phyloP scores from a whole-genome alignment of 306 rosid species.

The Dalbergia cultrata region DNA sequence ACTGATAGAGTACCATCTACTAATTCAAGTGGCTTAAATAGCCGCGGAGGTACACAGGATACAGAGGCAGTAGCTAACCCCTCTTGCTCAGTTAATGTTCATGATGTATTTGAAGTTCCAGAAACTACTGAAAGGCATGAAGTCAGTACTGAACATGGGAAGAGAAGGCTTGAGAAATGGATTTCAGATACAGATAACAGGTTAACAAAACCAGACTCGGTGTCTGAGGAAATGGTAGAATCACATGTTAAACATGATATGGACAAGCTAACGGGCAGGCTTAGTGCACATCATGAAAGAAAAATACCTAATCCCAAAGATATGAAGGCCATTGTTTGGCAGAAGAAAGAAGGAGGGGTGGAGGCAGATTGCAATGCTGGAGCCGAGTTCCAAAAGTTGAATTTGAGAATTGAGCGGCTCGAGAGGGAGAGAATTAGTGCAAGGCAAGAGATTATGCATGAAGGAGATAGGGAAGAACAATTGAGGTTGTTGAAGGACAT shows the following conservation, averaged over 20 bases:
- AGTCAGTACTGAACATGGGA: slow-evolving; percentile 47
- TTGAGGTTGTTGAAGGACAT: slow-evolving; percentile 82
- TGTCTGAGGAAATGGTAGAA: slow-evolving; percentile 49
- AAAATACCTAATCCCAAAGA: slow-evolving; percentile 50
- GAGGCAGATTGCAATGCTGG: slow-evolving; percentile 50
- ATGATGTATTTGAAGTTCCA: slow-evolving; percentile 88
- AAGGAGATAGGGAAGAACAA: slow-evolving; percentile 65
- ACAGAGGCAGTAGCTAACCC: slow-evolving; percentile 43
- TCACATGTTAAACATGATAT: slow-evolving; percentile 50
- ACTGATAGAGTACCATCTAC: slow-evolving; percentile 32
- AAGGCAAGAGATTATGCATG: slow-evolving; percentile 65
- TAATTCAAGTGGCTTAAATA: slow-evolving; percentile 41
- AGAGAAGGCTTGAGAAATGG: slow-evolving; percentile 49
- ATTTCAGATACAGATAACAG: slow-evolving; percentile 57
- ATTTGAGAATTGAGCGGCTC: slow-evolving; percentile 66
- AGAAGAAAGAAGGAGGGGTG: slow-evolving; percentile 42
- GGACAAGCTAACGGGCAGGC: slow-evolving; percentile 58
- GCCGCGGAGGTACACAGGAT: slow-evolving; percentile 25
- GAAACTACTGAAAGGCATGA: slow-evolving; percentile 50
- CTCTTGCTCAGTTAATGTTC: slow-evolving; percentile 53
- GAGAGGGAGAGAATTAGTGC: slow-evolving; percentile 59
- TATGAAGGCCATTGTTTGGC: slow-evolving; percentile 35
- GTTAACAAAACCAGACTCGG: slow-evolving; percentile 60
- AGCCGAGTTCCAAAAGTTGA: slow-evolving; percentile 65
- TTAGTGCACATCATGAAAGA: slow-evolving; percentile 43